Evolutionary conservation across 1,284 basidiomycete species (phyloP).

Genomic region (Schizophyllum amplum): DNA sequence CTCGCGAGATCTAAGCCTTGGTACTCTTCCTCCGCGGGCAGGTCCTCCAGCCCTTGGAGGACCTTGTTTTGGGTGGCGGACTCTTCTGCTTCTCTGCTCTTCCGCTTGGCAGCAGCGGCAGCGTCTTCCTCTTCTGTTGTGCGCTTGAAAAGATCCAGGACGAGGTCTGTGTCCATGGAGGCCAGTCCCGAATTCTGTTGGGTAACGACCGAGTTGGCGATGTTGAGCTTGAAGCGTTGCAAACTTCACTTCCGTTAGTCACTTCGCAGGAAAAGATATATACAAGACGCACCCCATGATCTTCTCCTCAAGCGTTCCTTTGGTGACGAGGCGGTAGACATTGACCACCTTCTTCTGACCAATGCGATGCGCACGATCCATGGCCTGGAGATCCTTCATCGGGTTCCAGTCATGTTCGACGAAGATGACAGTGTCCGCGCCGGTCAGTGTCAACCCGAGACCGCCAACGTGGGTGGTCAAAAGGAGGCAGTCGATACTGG

Average conservation of each 20-base stretch:
- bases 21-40: slow-evolving; percentile 88
- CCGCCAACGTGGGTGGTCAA: slow-evolving; percentile 97
- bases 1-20: slow-evolving; percentile 76
- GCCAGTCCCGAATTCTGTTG: slow-evolving; percentile 93
- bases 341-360: slow-evolving; percentile 99
- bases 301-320: slow-evolving; percentile 97
- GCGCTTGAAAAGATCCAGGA: slow-evolving; percentile 88
- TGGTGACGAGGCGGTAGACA: slow-evolving; percentile 95
- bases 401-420: slow-evolving; percentile 99
- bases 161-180: slow-evolving; percentile 96
- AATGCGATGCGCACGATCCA: slow-evolving; percentile 97
- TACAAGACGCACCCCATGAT: slow-evolving; percentile 96
- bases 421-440: slow-evolving; percentile 98
- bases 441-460: slow-evolving; percentile 91
- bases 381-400: slow-evolving; percentile 99
- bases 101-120: slow-evolving; percentile 44
- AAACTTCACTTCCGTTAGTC: slow-evolving; percentile 47
- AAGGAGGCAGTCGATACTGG: slow-evolving; percentile 95
- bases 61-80: slow-evolving; percentile 69
- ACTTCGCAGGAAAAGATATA: too few relatives aligned
- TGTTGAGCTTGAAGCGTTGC: slow-evolving; percentile 98
- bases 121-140: slow-evolving; percentile 71
- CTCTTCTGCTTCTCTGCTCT: slow-evolving; percentile 43
- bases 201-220: slow-evolving; percentile 93
- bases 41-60: slow-evolving; percentile 79